phyloP scores from a whole-genome alignment of 495 filamentous ascomycete species.

The Haplographium delicatum region DNA sequence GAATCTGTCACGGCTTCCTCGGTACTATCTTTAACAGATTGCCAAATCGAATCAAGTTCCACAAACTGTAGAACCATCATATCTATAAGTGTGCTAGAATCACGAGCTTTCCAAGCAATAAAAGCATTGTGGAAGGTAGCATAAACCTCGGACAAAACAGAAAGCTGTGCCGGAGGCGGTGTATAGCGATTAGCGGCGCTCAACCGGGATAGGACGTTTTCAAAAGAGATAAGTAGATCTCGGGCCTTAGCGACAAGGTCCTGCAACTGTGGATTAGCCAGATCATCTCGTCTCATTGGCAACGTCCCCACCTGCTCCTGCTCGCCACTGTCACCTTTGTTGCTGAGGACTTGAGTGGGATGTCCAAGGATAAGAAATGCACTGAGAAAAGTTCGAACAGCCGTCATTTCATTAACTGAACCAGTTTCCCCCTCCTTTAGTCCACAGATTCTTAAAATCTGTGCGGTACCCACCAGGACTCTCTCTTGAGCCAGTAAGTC shows the following conservation, averaged over 20 bases:
- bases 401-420: slow-evolving; percentile 67
- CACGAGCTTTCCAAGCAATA: slow-evolving; percentile 89
- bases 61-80: slow-evolving; percentile 96
- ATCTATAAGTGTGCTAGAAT: slow-evolving; percentile 82
- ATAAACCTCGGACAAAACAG: slow-evolving; percentile 64
- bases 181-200: slow-evolving; percentile 47
- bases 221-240: slow-evolving; percentile 77
- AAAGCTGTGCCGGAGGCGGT: slow-evolving; percentile 52
- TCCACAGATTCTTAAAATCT: slow-evolving; percentile 70
- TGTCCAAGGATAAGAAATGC: slow-evolving; percentile 91
- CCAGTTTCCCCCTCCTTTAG: slow-evolving; percentile 66
- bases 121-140: slow-evolving; percentile 86
- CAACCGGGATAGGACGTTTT: slow-evolving; percentile 61
- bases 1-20: slow-evolving; percentile 82
- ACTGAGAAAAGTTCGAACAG: slow-evolving; percentile 84
- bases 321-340: slow-evolving; percentile 62
- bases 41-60: slow-evolving; percentile 92
- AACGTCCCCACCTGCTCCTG: slow-evolving; percentile 64
- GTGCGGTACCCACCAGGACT: slow-evolving; percentile 64
- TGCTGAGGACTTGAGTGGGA: slow-evolving; percentile 82
- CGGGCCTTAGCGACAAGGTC: slow-evolving; percentile 85
- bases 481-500: slow-evolving; percentile 68
- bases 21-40: slow-evolving; percentile 87
- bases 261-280: slow-evolving; percentile 54
- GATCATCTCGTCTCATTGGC: slow-evolving; percentile 44